Conservation (phyloP, 129 eudicot species). For the Artemisia argyi region DNA sequence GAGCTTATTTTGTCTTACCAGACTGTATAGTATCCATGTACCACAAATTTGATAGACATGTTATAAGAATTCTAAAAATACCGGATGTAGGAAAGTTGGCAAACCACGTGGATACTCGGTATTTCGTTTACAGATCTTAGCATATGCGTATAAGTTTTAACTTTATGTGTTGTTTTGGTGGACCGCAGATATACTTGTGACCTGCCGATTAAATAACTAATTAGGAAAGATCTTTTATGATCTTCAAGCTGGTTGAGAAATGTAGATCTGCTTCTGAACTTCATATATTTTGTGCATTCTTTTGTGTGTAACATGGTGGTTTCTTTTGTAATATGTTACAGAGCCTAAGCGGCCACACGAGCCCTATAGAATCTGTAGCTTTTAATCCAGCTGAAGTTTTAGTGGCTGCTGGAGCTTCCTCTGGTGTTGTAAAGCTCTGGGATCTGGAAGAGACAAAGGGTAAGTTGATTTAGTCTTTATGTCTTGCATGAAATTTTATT, state of each 20-base stretch:
- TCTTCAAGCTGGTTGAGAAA: neutral
- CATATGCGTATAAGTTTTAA: neutral
- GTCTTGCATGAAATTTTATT: neutral
- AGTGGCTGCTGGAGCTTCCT: constrained; percentile 94
- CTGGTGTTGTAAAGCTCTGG: constrained; percentile 86
- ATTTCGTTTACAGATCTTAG: neutral
- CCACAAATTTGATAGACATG: neutral
- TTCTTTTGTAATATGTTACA: constrained; percentile 27
- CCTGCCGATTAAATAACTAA: neutral
- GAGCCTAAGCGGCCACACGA: constrained; percentile 87
- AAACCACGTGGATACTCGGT: neutral
- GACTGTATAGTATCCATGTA: neutral
- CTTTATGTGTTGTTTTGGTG: neutral
- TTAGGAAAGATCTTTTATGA: neutral
- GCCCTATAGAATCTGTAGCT: constrained; percentile 91
- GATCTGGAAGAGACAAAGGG: constrained; percentile 87
- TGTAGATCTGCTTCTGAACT: constrained; percentile 10
- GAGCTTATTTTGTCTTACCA: neutral
- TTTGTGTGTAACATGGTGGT: constrained; percentile 7
- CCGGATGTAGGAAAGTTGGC: neutral
- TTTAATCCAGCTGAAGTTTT: constrained; percentile 78
- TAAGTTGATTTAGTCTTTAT: constrained; percentile 33
- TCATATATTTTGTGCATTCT: neutral
- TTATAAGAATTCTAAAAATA: too few relatives aligned
- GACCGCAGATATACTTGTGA: neutral